Base-by-base conservation (phyloP, 805 yeast species). In the Diddensiella santjacobensis region DNA sequence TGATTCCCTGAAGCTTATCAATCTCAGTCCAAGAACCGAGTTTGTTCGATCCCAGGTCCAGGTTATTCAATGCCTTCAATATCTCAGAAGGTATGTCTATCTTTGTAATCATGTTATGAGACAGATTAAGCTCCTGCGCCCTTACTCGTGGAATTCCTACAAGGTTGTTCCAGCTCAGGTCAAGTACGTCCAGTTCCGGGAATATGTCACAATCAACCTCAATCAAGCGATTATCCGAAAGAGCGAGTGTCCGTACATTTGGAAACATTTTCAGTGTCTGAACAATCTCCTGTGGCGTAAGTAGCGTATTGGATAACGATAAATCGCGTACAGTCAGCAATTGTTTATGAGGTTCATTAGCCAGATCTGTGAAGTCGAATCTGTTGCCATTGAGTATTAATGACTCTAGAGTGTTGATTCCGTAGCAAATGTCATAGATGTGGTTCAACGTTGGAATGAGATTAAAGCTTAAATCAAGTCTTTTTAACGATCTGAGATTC, bases 381-480 rank as follows among this genome's bases (percentile, higher is more conserved):
- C 71, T 55, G 45, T 69, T 69, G 10, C 71, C 71, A 33, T 79
- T 81, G 39, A 85, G 55, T 37, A 75, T 71, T 26, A 87, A 54
- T 1, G 61, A 59, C 19, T 57, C 50, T 4, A 87, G 52, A 0
- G 51, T 49, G 0, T 73, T 70, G 26, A 81, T 52, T 2, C 56
- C 48, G 2, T 55, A 46, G 0, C 75, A 50, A 11, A 83, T 62
- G 1, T 58, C 52, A 44, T 71, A 57, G 0, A 84, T 58, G 1
- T 62, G 66, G 0, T 58, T 47, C 50, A 81, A 58, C 45, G 71
- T 65, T 18, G 60, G 58, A 36, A 87, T 62, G 42, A 84, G 63
- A 60, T 87, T 84, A 59, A 66, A 77, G 10, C 87, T 74, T 42
- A 88, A 54, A 62, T 84, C 87, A 35, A 88, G 66, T 19, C 64